Evolutionary conservation across 805 yeast species (phyloP), one percentile per base, ranked within the genome.

Genomic region (Myxozyma lipomycoides): DNA sequence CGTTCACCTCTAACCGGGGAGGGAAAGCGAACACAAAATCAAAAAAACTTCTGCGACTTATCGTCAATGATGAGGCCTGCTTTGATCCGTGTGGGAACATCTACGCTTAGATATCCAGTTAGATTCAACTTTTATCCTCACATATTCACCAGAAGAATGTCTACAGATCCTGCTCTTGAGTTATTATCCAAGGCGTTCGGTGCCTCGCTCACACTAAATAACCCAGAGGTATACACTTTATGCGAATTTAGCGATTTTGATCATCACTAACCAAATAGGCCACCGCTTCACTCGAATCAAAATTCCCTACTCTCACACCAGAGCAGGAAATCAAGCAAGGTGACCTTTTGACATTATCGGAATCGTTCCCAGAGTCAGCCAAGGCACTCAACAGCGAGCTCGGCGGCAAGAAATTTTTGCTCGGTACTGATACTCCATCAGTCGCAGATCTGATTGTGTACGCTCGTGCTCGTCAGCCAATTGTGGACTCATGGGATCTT

Each of bases 271-370:
- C 24, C 6, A 40, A 44, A 45, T 49, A 55, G 45, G 60, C 59
- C 3, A 46, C 47, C n/a, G 52, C 48, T 5, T 43, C 61, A 25
- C 39, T 55, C n/a, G n/a, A 40, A 38, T 22, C 38, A 15, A 35
- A 40, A 15, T 46, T 60, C 21, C 57, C 63, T 46, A 66, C 67
- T 44, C 62, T 67, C 43, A 45, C 61, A 21, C 78, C 76, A 49
- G 52, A 63, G 38, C 85, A 83, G 71, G 73, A 76, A 63, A 95
- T 95, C 21, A 74, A 83, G 59, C 75, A 78, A 57, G 77, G 89
- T 30, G 96, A 90, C 70, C 86, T 91, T 83, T 74, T 75, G 51
- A 82, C 95, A 3, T 74, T 89, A 46, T 75, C 90, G n/a, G 68
- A 73, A 50, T 75, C 83, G 61, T 70, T 86, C 57, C 82, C 84